Evolutionary conservation across 2,329 filamentous ascomycete genomes (phyloP), one percentile per base, ranked within the genome.

Genomic region (Fusarium pseudoanthophilum): DNA sequence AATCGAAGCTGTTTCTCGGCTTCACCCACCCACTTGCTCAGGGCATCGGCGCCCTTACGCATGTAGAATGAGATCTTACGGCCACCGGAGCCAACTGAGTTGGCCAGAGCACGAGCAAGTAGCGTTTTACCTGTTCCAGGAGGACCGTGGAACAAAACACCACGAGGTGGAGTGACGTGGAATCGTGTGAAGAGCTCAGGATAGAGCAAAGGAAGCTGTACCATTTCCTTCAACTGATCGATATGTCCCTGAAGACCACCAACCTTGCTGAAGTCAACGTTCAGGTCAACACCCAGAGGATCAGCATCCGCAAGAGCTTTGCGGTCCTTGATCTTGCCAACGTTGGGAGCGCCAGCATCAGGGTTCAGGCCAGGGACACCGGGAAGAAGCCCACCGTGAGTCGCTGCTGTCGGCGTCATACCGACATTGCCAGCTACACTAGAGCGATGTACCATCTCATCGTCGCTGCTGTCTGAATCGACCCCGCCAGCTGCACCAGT

Each of bases 1-100:
- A 98, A 85, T 51, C 96, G 92, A 60, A 99, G 89, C 80, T 99
- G 96, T 83, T 95, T 92, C 83, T 99, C 96, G 15, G 97, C 96
- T 83, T 99, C 96, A 80, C 96, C 96, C 59, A 99, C 96, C 96
- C 96, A 99, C 83, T 99, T 99, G 83, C 95, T 98, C 71, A 99
- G 86, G 21, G 95, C 95, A 87, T 99, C 96, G 30, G 96, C 97
- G 80, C 96, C 97, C 83, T 99, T 99, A 69, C 96, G 92, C 96
- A 99, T 99, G 83, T 98, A 99, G 78, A 99, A 99, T 0, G 95
- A 98, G 72, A 99, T 96, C 81, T 98, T 98, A 75, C 92, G 92
- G 28, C 95, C 95, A 56, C 95, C 93, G 18, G 93, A 91, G 72
- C 94, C 95, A 67, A 97, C 92, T 69, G 93, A 97, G 63, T 96